Base-by-base conservation (phyloP, 768 basidiomycete genomes). In the Tylopilus subfusipes region DNA sequence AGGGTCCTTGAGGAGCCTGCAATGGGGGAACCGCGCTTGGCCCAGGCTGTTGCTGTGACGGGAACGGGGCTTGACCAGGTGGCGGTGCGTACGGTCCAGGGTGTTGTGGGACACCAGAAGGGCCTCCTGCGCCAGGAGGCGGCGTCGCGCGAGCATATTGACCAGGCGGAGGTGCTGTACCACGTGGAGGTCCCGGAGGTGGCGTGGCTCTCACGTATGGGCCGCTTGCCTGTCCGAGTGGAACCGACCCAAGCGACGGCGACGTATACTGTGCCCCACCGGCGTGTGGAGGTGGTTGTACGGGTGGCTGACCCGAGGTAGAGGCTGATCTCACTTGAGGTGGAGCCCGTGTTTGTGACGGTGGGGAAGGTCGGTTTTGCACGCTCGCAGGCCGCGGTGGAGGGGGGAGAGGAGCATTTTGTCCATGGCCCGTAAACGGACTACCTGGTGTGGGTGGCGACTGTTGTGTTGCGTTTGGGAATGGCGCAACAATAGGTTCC, bases 401-500 rank as follows among this genome's bases (percentile, higher is more conserved):
- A 3, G 76, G 73, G 9, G 75, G 73, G 0, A 67, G 43, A 10
- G 62, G 42, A 3, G 47, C 45, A 40, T 40, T 52, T 48, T 78
- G 76, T 12, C 73, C 74, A 16, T 76, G 77, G 6, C 67, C 69
- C 36, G 68, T 58, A 54, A 76, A 81, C 0, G 81, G 81, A 18
- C 81, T 74, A 8, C 73, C 72, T n/a, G 77, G 73, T 5, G 75
- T 77, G 5, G 85, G 81, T 19, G 72, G 66, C 9, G 73, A 69
- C 9, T 38, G 18, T 19, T 68, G 64, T n/a, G 73, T 63, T 6
- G 80, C 76, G 61, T 89, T 87, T 9, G 93, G 90, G 83, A 98
- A 97, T 0, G 95, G 95, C 10, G 91, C 81, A 9, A 85, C 84
- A 62, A 98, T 95, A 3, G 94, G 82, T 8, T 78, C 75, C 3